Percentiles rank a stretch among this genome's conserved stretches.
phyloP scores from a whole-genome alignment of 1,284 basidiomycete genomes.

The Irpex sp. region DNA sequence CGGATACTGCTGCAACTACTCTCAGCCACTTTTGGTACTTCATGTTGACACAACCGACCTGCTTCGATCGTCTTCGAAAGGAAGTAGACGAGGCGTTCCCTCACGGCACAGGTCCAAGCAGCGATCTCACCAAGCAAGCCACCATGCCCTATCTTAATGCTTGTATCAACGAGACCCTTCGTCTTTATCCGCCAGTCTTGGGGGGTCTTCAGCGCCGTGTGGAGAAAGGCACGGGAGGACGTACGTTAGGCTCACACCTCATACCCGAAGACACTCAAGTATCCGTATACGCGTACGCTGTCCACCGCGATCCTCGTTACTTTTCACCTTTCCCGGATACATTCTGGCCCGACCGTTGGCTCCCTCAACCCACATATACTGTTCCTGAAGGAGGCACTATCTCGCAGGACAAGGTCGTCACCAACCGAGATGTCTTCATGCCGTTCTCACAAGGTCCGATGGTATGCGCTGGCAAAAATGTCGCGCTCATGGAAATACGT shows the following conservation, averaged over 20 bases:
- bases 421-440: conserved; percentile 17
- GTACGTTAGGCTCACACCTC: conserved; percentile 28
- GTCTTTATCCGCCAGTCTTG: conserved; percentile 35
- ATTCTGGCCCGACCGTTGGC: conserved; percentile 43
- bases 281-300: conserved; percentile 31
- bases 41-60: conserved; percentile 11
- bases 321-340: conserved; percentile 37
- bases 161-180: conserved; percentile 34
- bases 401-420: conserved; percentile 9
- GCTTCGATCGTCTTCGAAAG: conserved; percentile 11
- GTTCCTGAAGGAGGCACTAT: conserved; percentile 14
- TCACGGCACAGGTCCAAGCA: conserved; percentile 4
- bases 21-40: conserved; percentile 16
- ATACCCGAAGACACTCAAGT: conserved; percentile 38
- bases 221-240: conserved; percentile 26
- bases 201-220: conserved; percentile 31
- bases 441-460: conserved; percentile 21
- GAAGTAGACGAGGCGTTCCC: conserved; percentile 15
- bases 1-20: conserved; percentile 15
- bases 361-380: conserved; percentile 18
- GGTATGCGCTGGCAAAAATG: conserved; percentile 24
- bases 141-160: conserved; percentile 18
- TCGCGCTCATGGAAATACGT: conserved; percentile 25
- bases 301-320: conserved; percentile 38
- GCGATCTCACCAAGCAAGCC: conserved; percentile 11